phyloP scores from a whole-genome alignment of 495 filamentous ascomycete species.

The Annulohypoxylon maeteangense region DNA sequence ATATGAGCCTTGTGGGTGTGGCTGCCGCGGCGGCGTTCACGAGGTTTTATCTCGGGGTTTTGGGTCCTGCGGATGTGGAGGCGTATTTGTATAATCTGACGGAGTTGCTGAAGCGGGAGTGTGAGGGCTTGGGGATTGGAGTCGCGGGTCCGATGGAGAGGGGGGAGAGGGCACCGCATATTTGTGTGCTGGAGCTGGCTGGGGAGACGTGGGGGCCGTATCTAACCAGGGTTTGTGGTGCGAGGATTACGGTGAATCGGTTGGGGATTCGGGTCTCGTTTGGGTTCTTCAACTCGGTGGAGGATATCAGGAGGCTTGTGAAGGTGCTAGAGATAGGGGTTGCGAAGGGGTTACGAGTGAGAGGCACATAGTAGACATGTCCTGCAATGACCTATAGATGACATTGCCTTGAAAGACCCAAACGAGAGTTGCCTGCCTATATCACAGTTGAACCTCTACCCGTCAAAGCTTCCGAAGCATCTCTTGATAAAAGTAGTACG shows the following conservation, averaged over 20 bases:
- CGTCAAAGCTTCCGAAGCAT: no score
- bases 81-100: constrained; percentile 30
- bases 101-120: constrained; percentile 15
- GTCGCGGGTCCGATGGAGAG: constrained; percentile 24
- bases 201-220: constrained; percentile 23
- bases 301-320: constrained; percentile 38
- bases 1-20: constrained; percentile 33
- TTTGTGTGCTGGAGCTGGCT: constrained; percentile 31
- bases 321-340: constrained; percentile 14
- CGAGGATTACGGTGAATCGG: constrained; percentile 30
- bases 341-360: constrained; percentile 10
- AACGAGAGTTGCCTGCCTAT: no score
- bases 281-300: constrained; percentile 37
- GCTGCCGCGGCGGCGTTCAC: constrained; percentile 34
- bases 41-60: constrained; percentile 34
- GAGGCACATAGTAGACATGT: no score
- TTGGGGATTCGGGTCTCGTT: constrained; percentile 39
- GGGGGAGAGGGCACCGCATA: constrained; percentile 33
- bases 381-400: no score
- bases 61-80: constrained; percentile 37
- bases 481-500: constrained; percentile 18
- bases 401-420: no score
- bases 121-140: constrained; percentile 25
- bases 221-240: constrained; percentile 9
- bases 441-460: no score